Percentiles rank a stretch among this genome's conserved stretches.
Conservation (phyloP, 129 eudicot species). For the Heracleum sosnowskyi region DNA sequence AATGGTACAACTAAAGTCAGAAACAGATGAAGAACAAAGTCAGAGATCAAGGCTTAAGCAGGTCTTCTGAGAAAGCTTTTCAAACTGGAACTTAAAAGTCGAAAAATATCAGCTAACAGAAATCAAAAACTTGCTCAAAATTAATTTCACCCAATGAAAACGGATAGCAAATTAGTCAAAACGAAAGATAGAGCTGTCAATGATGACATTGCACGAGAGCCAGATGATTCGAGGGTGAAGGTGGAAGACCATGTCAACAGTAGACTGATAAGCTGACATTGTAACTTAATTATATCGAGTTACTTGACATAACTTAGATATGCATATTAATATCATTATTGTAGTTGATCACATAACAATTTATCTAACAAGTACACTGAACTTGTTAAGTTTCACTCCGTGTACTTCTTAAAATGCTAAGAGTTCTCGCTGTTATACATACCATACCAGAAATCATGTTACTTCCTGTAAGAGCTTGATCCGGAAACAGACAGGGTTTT, state of each 20-base stretch:
- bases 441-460: too few species aligned
- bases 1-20: too few species aligned
- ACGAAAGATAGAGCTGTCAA: neutral
- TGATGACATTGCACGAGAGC: neutral
- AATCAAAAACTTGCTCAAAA: slow-evolving; percentile 23
- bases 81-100: slow-evolving; percentile 39
- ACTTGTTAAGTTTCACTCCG: neutral
- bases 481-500: neutral
- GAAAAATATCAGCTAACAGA: slow-evolving; percentile 37
- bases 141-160: slow-evolving; percentile 14
- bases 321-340: too few species aligned
- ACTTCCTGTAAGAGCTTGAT: neutral
- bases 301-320: neutral
- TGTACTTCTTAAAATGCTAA: neutral
- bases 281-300: neutral
- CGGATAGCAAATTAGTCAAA: neutral
- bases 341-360: neutral
- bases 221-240: slow-evolving; percentile 7
- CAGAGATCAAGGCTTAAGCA: slow-evolving; percentile 35
- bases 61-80: slow-evolving; percentile 36
- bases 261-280: neutral
- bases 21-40: slow-evolving; percentile 24
- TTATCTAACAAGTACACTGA: neutral
- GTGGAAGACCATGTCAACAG: slow-evolving; percentile 11
- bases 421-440: neutral